A percentile compares a stretch with the other conserved stretches of the same genome.
Conservation (phyloP, 2,329 filamentous ascomycete species). For the Fusarium sp. region DNA sequence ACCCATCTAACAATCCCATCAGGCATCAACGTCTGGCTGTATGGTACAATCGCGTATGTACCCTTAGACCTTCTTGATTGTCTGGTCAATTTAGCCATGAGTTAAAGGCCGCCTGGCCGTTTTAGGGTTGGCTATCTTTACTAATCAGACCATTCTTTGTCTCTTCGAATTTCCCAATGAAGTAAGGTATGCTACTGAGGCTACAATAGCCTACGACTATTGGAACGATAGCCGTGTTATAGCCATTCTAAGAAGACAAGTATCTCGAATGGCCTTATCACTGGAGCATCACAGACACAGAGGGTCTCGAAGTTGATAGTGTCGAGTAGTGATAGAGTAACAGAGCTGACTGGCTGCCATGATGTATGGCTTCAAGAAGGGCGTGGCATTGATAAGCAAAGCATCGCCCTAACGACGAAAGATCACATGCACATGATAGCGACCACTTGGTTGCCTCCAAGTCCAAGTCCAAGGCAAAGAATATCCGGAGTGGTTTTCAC, state of each 20-base stretch:
- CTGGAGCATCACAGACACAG: background rate
- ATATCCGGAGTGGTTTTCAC: constrained; percentile 9
- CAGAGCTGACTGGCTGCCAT: background rate
- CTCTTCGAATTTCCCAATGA: constrained; percentile 28
- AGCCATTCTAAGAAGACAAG: background rate
- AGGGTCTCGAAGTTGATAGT: background rate
- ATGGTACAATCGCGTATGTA: background rate
- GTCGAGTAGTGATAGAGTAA: background rate
- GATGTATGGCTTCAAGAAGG: background rate
- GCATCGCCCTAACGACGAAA: constrained; percentile 5
- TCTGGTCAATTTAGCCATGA: background rate
- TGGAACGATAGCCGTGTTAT: background rate
- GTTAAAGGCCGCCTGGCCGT: constrained; percentile 14
- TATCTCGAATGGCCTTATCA: background rate
- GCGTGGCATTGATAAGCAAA: constrained; percentile 1
- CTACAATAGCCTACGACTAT: background rate
- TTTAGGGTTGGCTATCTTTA: constrained; percentile 23
- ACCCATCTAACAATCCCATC: constrained; percentile 3
- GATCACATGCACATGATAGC: constrained; percentile 31
- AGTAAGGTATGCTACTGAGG: constrained; percentile 6
- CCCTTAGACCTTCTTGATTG: background rate
- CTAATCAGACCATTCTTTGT: constrained; percentile 19
- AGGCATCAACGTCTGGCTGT: background rate
- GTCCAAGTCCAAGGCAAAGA: background rate
- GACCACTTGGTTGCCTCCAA: background rate